Conservation (phyloP, 148 eudicot genomes). For the Drosera capensis region DNA sequence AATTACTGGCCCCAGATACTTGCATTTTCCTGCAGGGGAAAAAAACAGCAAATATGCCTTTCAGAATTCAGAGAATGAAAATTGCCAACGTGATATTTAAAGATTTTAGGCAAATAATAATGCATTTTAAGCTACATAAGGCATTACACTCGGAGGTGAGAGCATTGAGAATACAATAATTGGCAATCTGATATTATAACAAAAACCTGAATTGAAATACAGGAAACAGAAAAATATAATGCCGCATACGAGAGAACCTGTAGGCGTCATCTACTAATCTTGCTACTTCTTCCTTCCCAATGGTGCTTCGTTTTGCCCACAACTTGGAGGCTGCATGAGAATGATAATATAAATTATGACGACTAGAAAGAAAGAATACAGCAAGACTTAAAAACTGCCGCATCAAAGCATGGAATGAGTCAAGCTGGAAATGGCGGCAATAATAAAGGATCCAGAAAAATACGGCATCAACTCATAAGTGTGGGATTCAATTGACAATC, state of each 20-base stretch:
- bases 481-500: too few species aligned
- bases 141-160: too few species aligned
- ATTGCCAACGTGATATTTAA: not conserved
- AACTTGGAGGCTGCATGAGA: constrained; percentile 40
- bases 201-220: too few species aligned
- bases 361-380: not conserved
- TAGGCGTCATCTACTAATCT: constrained; percentile 77
- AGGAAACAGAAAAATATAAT: too few species aligned
- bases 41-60: constrained; percentile 2
- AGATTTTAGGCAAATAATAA: too few species aligned
- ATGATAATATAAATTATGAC: not conserved
- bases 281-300: constrained; percentile 71
- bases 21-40: constrained; percentile 64
- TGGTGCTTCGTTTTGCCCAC: constrained; percentile 64
- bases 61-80: not conserved
- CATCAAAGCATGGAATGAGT: not conserved
- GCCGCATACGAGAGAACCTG: constrained; percentile 32
- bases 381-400: not conserved
- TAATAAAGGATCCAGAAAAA: too few species aligned
- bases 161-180: not conserved
- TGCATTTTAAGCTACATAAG: too few species aligned
- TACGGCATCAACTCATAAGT: too few species aligned
- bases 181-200: too few species aligned
- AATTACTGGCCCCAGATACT: constrained; percentile 73
- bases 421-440: too few species aligned